phyloP scores from a whole-genome alignment of 495 filamentous ascomycete genomes.

The Penicillium bialowiezense region DNA sequence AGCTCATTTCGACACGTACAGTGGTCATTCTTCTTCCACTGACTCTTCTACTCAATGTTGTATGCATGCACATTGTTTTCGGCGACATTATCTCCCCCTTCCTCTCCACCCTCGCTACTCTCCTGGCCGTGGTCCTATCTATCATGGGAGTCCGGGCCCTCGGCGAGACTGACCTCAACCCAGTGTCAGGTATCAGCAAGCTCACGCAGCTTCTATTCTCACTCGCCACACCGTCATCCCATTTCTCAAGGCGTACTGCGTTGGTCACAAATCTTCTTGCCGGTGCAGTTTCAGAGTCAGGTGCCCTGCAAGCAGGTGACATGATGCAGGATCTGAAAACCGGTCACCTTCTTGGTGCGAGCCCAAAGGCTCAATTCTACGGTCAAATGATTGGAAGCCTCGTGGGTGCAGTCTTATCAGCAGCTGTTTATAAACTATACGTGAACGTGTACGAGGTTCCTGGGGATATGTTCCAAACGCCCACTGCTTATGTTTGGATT shows the following conservation, averaged over 20 bases:
- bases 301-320: conserved; percentile 92
- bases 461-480: conserved; percentile 85
- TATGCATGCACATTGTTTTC: conserved; percentile 77
- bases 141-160: conserved; percentile 95
- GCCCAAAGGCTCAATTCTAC: conserved; percentile 93
- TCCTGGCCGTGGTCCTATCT: conserved; percentile 83
- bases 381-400: conserved; percentile 90
- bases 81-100: conserved; percentile 54
- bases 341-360: conserved; percentile 86
- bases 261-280: conserved; percentile 91
- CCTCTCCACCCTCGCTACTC: conserved; percentile 77
- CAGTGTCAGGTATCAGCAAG: conserved; percentile 95
- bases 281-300: conserved; percentile 84
- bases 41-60: conserved; percentile 75
- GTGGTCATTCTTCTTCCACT: conserved; percentile 72
- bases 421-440: conserved; percentile 88
- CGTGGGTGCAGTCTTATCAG: conserved; percentile 83
- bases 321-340: conserved; percentile 99
- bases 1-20: conserved; percentile 71
- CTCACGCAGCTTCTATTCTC: conserved; percentile 94
- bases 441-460: conserved; percentile 86
- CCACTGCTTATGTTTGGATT: conserved; percentile 94
- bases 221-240: conserved; percentile 75
- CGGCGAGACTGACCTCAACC: conserved; percentile 95
- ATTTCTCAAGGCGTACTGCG: conserved; percentile 55